Evolutionary conservation across 2,329 filamentous ascomycete genomes (phyloP), one percentile per base, ranked within the genome.

Genomic region (Grosmannia clavigera): DNA sequence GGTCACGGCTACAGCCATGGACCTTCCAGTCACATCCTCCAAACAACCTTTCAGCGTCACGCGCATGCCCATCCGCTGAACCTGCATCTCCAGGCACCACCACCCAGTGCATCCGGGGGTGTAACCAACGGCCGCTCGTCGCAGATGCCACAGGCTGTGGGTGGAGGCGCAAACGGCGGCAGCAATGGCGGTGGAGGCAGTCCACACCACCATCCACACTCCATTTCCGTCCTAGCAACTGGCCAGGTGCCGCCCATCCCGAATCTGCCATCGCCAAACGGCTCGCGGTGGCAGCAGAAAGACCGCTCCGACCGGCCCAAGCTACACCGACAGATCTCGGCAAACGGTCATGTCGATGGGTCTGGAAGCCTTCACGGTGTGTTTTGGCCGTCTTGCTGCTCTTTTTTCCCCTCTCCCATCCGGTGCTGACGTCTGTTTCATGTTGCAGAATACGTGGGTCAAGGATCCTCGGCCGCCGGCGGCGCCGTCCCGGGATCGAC

Each of bases 221-320:
- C 72, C 40, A 95, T 96, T 67, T 83, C 90, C 4, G 85, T 96
- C 22, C 73, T 96, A 33, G 84, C 80, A 58, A 92, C 89, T 0
- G 91, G 90, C 22, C 88, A 94, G 67, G 76, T 92, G 7, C 88
- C 92, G 7, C 78, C 84, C 25, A 76, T 96, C 54, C 90, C 92
- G 0, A 61, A 19, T 7, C 58, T 66, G 16, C 64, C 62, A 0
- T 66, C 64, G 3, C 62, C 64, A 1, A 60, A 63, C 19, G 81
- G 79, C 61, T 78, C 79, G 33, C 76, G 81, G 58, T 79, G 84
- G 61, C 75, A 76, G 56, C 78, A 81, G 62, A 78, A 81, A 62
- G 80, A 82, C 62, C 78, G 83, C 60, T 75, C 78, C 12, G 75
- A 78, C 25, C 76, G 84, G 58, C 85, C 86, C 10, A 81, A 84